Percentiles rank a stretch among this genome's conserved stretches.
These are phyloP conservation scores for Magnolia changhungtana DNA, from an alignment of 164 flowering plant genomes.

Conservation along the genomic window DNA sequence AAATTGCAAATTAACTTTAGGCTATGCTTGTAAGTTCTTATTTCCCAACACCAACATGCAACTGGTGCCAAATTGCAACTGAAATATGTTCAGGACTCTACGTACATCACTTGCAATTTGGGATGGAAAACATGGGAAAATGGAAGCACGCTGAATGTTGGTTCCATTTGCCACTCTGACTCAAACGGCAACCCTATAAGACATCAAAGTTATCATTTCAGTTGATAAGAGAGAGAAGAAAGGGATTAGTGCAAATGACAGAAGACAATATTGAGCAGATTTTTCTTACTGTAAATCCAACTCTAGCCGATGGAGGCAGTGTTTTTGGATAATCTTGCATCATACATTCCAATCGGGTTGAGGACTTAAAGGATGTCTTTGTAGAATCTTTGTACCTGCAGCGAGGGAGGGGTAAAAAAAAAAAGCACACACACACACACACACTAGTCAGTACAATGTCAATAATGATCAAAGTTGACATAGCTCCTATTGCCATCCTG, in stretches of 20 bases:
- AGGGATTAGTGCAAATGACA: background rate
- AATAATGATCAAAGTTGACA: too few relatives aligned
- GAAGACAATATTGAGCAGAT: background rate
- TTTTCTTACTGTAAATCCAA: constrained; percentile 87
- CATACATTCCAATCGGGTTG: constrained; percentile 98
- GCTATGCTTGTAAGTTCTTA: background rate
- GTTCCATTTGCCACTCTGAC: background rate
- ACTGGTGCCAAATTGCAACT: background rate
- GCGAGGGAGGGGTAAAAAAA: background rate
- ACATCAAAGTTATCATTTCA: background rate
- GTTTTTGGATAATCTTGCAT: constrained; percentile 99
- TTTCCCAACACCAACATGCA: background rate
- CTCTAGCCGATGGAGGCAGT: constrained; percentile 85
- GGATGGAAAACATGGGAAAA: background rate
- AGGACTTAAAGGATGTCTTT: constrained; percentile 89
- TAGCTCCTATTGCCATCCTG: too few relatives aligned
- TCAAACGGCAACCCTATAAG: background rate
- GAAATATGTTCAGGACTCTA: background rate
- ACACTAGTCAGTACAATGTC: background rate
- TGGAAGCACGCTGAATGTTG: background rate
- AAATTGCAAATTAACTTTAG: background rate
- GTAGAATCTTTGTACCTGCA: constrained; percentile 86
- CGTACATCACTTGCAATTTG: background rate
- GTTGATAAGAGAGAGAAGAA: background rate
- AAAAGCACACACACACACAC: background rate